These are phyloP conservation scores for Fragilaria crotonensis DNA, from an alignment of 108 stramenopile species.

Conservation along the genomic window DNA sequence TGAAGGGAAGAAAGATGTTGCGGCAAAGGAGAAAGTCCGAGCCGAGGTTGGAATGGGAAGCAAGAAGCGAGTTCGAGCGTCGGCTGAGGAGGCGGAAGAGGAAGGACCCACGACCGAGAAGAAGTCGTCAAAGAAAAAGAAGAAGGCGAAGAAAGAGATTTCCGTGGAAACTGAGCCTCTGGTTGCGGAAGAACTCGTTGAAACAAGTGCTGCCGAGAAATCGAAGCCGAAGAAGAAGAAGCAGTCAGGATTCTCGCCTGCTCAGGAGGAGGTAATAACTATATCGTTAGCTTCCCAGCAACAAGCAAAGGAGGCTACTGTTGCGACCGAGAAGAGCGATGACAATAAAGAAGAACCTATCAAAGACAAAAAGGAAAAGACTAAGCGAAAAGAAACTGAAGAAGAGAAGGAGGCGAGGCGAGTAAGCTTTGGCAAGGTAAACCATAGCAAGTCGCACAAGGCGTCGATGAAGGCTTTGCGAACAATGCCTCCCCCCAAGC, in stretches of 20 bases:
- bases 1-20: too few species aligned
- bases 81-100: constrained; percentile 5
- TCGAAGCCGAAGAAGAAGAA: constrained; percentile 40
- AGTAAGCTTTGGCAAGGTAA: constrained; percentile 59
- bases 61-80: too few species aligned
- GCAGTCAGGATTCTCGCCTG: constrained; percentile 18
- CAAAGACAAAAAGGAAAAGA: constrained; percentile 13
- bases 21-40: too few species aligned
- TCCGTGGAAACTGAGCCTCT: not conserved
- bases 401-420: constrained; percentile 26
- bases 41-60: too few species aligned
- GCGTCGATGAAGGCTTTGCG: constrained; percentile 74
- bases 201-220: constrained; percentile 18
- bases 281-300: constrained; percentile 18
- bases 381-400: constrained; percentile 12
- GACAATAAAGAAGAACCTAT: constrained; percentile 3
- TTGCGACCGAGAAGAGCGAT: not conserved
- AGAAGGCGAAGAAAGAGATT: not conserved
- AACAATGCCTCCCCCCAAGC: constrained; percentile 34
- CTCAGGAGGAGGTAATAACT: constrained; percentile 9
- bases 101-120: not conserved
- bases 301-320: constrained; percentile 13
- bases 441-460: constrained; percentile 68
- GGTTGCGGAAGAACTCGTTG: not conserved
- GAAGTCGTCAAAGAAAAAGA: constrained; percentile 1